A percentile compares a stretch with the other conserved stretches of the same genome.
phyloP scores from a whole-genome alignment of 1,284 basidiomycete species.

The Cryptococcus hybrid region DNA sequence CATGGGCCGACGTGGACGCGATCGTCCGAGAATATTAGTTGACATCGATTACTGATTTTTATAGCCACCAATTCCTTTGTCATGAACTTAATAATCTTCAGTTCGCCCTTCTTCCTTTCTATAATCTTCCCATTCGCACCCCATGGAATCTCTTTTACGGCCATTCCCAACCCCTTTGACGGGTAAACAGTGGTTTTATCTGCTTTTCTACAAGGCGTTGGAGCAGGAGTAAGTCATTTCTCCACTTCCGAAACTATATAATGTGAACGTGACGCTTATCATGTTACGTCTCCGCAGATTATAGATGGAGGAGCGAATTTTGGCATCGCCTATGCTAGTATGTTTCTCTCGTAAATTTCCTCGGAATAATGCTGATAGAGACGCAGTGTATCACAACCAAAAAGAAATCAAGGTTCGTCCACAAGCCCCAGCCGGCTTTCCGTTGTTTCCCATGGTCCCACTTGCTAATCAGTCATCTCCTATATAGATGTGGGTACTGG shows the following conservation, averaged over 20 bases:
- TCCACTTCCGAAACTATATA: background rate
- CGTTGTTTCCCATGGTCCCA: background rate
- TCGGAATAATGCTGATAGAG: background rate
- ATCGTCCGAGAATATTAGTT: background rate
- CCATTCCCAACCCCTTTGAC: constrained; percentile 47
- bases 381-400: constrained; percentile 44
- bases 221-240: constrained; percentile 28
- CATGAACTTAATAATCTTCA: background rate
- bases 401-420: constrained; percentile 6
- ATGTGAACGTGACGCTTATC: background rate
- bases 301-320: constrained; percentile 50
- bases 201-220: constrained; percentile 41
- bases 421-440: constrained; percentile 7
- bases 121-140: background rate
- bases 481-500: constrained; percentile 47
- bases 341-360: constrained; percentile 5
- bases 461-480: background rate
- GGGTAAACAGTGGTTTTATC: constrained; percentile 43
- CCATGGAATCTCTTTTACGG: constrained; percentile 39
- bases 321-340: constrained; percentile 48
- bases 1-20: background rate
- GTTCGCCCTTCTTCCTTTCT: background rate
- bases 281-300: constrained; percentile 14
- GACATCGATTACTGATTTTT: too few species aligned
- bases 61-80: too few species aligned